Base-by-base conservation (phyloP, 768 basidiomycete genomes). In the Ramaria sp. region DNA sequence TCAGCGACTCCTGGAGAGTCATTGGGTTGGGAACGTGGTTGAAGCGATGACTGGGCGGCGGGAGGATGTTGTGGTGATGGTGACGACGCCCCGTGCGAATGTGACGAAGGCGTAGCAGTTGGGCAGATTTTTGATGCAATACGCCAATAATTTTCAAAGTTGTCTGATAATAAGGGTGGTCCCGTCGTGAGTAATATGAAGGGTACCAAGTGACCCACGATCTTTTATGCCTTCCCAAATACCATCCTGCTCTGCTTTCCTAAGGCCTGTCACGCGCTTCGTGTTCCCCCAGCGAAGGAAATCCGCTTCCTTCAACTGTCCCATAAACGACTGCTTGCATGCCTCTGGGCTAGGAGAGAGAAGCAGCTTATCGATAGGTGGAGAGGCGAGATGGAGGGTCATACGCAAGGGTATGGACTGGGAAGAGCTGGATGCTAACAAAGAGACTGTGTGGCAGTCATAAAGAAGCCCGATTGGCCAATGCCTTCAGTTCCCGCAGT, bases 211-310 rank as follows among this genome's bases (percentile, higher is more conserved):
- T 24, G 24, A 30, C 48, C 37, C 67, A 97, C 95, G 91, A 64
- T 91, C 87, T 72, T 86, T 86, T 61, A 99, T 87, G 7, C 93
- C 93, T 64, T 96, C 92, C 96, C 96, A 99, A 55, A 97, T 81
- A 0, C 86, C 91, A 67, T 99, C 96, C 67, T 98, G 90, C 65
- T 98, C 95, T 24, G 79, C 82, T 68, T 93, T 91, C 54, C 92
- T 73, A 34, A 99, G 76, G 17, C 88, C 82, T 1, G 92, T 97
- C 74, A 97, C 91, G 37, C 92, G 81, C 66, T 91, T 91, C 19
- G 91, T 94, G 70, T 88, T 96, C 1, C 96, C 91, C 92, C 93
- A 98, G 48, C 95, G 78, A 48, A 96, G 83, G 66, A 96, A 97
- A 68, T 99, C 96, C 0, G 91, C 94, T 69, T 99, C 95, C 66